Percentiles rank a stretch among this genome's conserved stretches.
Conservation (phyloP, 73 alveolate genomes). For the Paraurostyla sp. region DNA sequence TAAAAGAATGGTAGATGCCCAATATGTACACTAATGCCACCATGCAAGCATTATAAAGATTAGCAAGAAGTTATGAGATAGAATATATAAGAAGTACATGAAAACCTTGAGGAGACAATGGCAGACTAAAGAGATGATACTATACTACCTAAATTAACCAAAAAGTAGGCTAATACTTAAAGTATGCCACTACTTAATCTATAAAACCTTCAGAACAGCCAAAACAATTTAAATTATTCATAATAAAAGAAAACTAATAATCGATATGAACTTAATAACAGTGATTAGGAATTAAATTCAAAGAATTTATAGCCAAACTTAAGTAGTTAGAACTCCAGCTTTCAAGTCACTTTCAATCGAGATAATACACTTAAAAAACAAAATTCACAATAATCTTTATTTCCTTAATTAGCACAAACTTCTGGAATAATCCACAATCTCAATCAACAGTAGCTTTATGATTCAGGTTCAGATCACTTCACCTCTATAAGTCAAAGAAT, state of each 20-base stretch:
- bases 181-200: constrained; percentile 6
- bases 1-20: constrained; percentile 53
- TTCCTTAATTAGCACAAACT: constrained; percentile 27
- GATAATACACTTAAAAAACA: too few species aligned
- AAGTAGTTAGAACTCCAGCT: not conserved
- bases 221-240: not conserved
- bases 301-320: too few species aligned
- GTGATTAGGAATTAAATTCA: too few species aligned
- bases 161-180: not conserved
- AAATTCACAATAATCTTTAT: not conserved
- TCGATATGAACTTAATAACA: not conserved
- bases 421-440: not conserved
- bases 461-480: constrained; percentile 22
- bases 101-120: constrained; percentile 14
- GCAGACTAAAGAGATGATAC: not conserved
- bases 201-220: not conserved
- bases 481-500: constrained; percentile 33
- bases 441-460: not conserved
- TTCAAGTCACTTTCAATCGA: not conserved
- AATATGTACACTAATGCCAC: constrained; percentile 51
- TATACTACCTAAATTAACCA: not conserved
- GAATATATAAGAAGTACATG: constrained; percentile 31
- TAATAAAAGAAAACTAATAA: not conserved
- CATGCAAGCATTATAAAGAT: constrained; percentile 45
- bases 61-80: not conserved